A percentile compares a stretch with the other conserved stretches of the same genome.
These are phyloP conservation scores for Corynespora cassiicola DNA, from an alignment of 2,329 filamentous ascomycete genomes.

Conservation along the genomic window DNA sequence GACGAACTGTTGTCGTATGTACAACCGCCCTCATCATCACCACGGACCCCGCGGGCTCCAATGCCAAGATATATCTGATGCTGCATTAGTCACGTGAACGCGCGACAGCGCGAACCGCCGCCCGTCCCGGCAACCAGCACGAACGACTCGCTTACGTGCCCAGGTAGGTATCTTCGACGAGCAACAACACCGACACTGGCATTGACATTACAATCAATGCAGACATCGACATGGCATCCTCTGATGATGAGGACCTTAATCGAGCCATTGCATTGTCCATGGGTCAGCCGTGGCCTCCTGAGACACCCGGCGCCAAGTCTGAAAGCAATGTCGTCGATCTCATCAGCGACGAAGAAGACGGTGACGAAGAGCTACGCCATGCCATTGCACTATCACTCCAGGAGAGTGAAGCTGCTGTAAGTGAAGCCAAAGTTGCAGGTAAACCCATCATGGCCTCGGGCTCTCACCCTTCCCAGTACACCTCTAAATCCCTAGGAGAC, in stretches of 20 bases:
- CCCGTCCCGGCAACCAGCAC: too few relatives aligned
- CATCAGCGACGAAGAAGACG: constrained; percentile 21
- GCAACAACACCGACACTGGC: constrained; percentile 4
- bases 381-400: constrained; percentile 38
- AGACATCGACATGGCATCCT: constrained; percentile 24
- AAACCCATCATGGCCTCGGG: too few relatives aligned
- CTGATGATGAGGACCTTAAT: constrained; percentile 32
- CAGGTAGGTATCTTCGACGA: too few relatives aligned
- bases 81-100: constrained; percentile 1
- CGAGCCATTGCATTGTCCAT: constrained; percentile 35
- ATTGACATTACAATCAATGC: not conserved
- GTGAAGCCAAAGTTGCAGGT: not conserved
- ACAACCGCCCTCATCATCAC: too few relatives aligned
- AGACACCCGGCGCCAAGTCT: not conserved
- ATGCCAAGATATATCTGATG: too few relatives aligned
- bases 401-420: constrained; percentile 4
- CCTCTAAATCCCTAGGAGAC: too few relatives aligned
- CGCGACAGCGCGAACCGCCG: not conserved
- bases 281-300: constrained; percentile 6
- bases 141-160: too few relatives aligned
- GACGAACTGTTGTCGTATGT: too few relatives aligned
- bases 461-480: constrained; percentile 6
- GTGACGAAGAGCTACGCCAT: constrained; percentile 30
- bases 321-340: constrained; percentile 1
- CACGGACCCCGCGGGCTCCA: too few relatives aligned